Evolutionary conservation across 768 basidiomycete species (phyloP).

Genomic region (Gymnopilus dilepis): DNA sequence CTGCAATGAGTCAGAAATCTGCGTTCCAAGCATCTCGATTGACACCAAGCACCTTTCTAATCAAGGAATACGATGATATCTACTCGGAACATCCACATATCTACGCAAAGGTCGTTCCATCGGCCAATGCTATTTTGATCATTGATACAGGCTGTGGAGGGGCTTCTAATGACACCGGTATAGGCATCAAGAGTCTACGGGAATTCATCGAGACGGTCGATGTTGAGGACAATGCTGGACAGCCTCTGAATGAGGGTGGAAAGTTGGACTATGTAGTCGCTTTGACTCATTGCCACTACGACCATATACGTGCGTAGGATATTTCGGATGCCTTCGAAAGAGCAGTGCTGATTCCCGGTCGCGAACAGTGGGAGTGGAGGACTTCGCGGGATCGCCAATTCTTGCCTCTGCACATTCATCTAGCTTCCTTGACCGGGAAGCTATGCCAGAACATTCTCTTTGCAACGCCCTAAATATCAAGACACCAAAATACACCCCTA

Average conservation of each 20-base stretch:
- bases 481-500: conserved; percentile 51
- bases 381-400: conserved; percentile 52
- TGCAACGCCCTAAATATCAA: conserved; percentile 46
- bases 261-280: conserved; percentile 51
- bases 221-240: conserved; percentile 46
- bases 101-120: conserved; percentile 51
- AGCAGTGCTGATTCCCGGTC: background rate
- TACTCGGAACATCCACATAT: conserved; percentile 60
- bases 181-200: conserved; percentile 42
- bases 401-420: conserved; percentile 54
- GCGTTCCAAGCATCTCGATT: conserved; percentile 38
- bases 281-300: conserved; percentile 61
- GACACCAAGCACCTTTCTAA: conserved; percentile 41
- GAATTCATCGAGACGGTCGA: conserved; percentile 53
- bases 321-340: background rate
- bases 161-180: conserved; percentile 42
- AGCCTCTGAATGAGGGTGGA: conserved; percentile 49
- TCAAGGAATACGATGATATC: conserved; percentile 56
- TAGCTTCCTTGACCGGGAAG: conserved; percentile 44
- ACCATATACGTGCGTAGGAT: conserved; percentile 56
- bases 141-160: conserved; percentile 65
- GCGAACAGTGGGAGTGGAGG: conserved; percentile 50
- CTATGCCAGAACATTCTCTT: conserved; percentile 50
- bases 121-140: conserved; percentile 47
- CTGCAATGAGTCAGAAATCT: conserved; percentile 5